Conservation (phyloP, 176 grass and related monocot species). For the Cocos nucifera region DNA sequence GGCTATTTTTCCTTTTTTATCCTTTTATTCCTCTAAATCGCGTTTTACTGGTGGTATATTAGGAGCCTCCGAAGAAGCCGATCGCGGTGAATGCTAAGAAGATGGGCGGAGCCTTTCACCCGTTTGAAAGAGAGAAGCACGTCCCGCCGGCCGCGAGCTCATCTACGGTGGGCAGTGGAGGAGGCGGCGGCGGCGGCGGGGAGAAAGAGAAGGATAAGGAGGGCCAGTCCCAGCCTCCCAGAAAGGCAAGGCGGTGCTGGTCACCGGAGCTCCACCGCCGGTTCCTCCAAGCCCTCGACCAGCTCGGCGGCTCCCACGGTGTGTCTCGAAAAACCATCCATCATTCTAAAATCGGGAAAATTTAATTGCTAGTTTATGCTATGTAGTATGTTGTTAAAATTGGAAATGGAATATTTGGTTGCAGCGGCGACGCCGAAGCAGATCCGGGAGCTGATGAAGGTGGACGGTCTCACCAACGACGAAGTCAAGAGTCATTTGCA, state of each 20-base stretch:
- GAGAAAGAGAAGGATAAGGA: no score
- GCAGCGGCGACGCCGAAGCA: constrained; percentile 95
- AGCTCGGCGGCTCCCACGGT: constrained; percentile 14
- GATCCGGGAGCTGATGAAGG: constrained; percentile 90
- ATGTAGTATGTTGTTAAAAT: no score
- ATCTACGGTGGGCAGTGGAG: no score
- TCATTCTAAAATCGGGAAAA: no score
- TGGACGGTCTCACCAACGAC: constrained; percentile 94
- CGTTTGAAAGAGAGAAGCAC: no score
- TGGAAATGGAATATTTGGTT: neutral
- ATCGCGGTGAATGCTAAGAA: neutral
- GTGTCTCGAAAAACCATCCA: neutral
- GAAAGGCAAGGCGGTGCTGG: constrained; percentile 15
- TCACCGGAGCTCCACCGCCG: constrained; percentile 5
- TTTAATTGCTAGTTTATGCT: no score
- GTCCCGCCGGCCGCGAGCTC: no score
- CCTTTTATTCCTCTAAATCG: no score
- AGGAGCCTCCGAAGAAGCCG: neutral
- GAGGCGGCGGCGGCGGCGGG: no score
- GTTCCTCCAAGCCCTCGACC: neutral
- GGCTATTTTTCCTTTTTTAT: neutral
- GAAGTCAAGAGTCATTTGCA: constrained; percentile 97
- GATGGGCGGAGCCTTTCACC: neutral
- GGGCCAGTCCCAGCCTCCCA: neutral
- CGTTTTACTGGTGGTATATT: neutral